A percentile compares a stretch with the other conserved stretches of the same genome.
These are phyloP conservation scores for Lipomyces yamanashiensis DNA, from an alignment of 805 yeast species.

Conservation along the genomic window DNA sequence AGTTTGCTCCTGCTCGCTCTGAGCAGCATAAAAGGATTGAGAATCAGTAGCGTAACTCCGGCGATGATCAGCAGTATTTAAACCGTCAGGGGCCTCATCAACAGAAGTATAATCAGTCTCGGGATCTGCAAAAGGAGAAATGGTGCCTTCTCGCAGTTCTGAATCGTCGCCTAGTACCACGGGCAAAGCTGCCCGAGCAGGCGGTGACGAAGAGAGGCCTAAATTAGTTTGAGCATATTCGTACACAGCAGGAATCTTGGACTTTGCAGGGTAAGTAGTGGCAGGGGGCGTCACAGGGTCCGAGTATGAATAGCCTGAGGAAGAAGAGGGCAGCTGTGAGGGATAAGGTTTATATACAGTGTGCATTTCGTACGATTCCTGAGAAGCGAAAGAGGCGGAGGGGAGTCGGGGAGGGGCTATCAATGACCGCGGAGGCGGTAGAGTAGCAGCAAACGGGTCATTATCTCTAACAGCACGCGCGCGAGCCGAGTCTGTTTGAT, in stretches of 20 bases:
- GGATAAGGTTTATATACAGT: conserved; percentile 12
- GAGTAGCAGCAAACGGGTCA: conserved; percentile 12
- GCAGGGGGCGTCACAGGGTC: conserved; percentile 1
- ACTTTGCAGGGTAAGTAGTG: background rate
- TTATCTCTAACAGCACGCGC: background rate
- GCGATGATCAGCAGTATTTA: background rate
- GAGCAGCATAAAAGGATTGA: conserved; percentile 8
- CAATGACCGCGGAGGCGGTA: conserved; percentile 13
- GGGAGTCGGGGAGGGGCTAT: background rate
- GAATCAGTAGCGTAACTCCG: conserved; percentile 1
- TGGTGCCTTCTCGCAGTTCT: background rate
- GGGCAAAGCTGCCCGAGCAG: background rate
- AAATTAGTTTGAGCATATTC: conserved; percentile 1
- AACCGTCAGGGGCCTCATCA: background rate
- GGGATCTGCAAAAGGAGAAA: background rate
- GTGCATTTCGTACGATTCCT: conserved; percentile 29
- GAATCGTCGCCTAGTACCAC: background rate
- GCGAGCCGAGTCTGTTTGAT: background rate
- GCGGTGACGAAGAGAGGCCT: conserved; percentile 23
- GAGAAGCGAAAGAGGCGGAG: background rate
- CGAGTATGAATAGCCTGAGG: conserved; percentile 9
- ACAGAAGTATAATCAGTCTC: conserved; percentile 2
- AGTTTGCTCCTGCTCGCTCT: background rate
- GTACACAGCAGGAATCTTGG: background rate
- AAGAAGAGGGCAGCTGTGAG: background rate